Evolutionary conservation across 2,329 filamentous ascomycete species (phyloP).

Genomic region (Cercospora sp.): DNA sequence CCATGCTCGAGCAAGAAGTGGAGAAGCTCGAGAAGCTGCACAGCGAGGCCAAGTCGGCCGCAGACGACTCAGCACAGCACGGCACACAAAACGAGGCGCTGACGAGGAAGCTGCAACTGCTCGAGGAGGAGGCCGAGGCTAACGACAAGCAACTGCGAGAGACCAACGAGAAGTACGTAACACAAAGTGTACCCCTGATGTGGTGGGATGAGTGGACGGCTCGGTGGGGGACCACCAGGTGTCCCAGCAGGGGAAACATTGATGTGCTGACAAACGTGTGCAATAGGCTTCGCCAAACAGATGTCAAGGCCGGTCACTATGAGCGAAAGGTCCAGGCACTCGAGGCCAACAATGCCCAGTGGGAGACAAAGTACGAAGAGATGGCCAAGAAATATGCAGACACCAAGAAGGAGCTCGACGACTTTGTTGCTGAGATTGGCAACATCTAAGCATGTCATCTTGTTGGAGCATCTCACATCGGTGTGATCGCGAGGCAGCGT

Average conservation of each 20-base stretch:
- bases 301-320: slow-evolving; percentile 98
- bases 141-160: slow-evolving; percentile 95
- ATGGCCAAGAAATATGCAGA: slow-evolving; percentile 85
- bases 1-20: slow-evolving; percentile 82
- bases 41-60: slow-evolving; percentile 83
- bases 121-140: slow-evolving; percentile 97
- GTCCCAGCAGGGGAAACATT: neutral
- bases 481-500: neutral
- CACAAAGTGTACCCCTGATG: slow-evolving; percentile 11
- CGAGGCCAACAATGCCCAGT: slow-evolving; percentile 86
- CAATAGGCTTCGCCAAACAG: slow-evolving; percentile 92
- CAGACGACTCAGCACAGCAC: slow-evolving; percentile 77
- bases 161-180: slow-evolving; percentile 93
- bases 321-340: slow-evolving; percentile 99
- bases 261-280: slow-evolving; percentile 1
- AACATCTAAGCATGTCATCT: slow-evolving; percentile 68
- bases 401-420: slow-evolving; percentile 86
- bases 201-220: slow-evolving; percentile 20
- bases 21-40: slow-evolving; percentile 86
- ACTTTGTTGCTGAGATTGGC: slow-evolving; percentile 87
- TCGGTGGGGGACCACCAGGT: slow-evolving; percentile 8
- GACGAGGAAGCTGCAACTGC: slow-evolving; percentile 86
- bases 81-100: slow-evolving; percentile 89
- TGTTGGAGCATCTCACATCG: neutral
- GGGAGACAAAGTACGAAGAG: slow-evolving; percentile 98